Evolutionary conservation across 345 rosid species (phyloP).

Genomic region (Dipteronia sinensis): DNA sequence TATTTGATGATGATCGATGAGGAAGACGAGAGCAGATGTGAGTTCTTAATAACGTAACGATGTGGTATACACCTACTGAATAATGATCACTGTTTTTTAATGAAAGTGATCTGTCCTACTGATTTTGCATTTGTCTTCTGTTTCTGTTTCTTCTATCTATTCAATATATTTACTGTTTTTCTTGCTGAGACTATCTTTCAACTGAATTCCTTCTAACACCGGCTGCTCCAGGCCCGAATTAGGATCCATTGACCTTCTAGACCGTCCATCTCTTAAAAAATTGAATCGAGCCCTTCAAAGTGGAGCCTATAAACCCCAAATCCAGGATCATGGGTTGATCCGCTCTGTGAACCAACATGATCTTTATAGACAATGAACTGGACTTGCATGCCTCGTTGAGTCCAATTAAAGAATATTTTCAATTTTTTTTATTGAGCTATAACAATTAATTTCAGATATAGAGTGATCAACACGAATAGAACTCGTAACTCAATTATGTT

Average conservation of each 20-base stretch:
- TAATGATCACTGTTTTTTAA: neutral
- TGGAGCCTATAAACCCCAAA: no score
- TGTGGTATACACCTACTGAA: conserved; percentile 5
- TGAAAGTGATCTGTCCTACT: neutral
- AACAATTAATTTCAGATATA: no score
- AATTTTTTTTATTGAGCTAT: no score
- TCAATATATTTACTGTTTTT: neutral
- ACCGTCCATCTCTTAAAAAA: no score
- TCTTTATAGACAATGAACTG: no score
- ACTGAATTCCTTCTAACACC: neutral
- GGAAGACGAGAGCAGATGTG: neutral
- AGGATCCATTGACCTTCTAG: no score
- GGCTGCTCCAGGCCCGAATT: neutral
- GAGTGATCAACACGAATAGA: no score
- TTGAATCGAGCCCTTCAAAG: neutral
- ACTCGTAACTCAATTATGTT: no score
- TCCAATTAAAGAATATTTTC: no score
- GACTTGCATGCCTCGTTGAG: no score
- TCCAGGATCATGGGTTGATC: no score
- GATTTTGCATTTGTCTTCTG: neutral
- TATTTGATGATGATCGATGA: neutral
- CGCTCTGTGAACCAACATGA: no score
- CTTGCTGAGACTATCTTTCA: neutral
- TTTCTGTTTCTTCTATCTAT: neutral
- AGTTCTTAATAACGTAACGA: conserved; percentile 15